phyloP scores from a whole-genome alignment of 805 yeast genomes.

The Cyberlindnera suaveolens region DNA sequence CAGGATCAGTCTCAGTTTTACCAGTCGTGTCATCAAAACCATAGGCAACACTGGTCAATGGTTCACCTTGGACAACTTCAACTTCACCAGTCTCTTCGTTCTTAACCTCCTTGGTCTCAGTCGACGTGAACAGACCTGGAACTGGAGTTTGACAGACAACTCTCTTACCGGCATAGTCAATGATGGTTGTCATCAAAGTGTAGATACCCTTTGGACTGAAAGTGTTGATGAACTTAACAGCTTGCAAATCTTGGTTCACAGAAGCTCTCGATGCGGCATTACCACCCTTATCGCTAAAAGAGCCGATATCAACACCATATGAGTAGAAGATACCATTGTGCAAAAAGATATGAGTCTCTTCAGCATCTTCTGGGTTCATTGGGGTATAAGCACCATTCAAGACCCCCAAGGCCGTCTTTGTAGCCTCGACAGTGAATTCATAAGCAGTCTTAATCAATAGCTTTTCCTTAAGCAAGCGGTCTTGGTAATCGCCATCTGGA shows the following conservation, averaged over 20 bases:
- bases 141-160: constrained; percentile 91
- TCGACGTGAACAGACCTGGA: constrained; percentile 58
- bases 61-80: constrained; percentile 28
- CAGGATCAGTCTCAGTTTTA: constrained; percentile 41
- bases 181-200: constrained; percentile 74
- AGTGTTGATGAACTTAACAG: constrained; percentile 62
- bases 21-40: constrained; percentile 65
- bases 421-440: constrained; percentile 73
- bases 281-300: constrained; percentile 65
- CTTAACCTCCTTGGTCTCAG: constrained; percentile 32
- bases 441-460: constrained; percentile 61
- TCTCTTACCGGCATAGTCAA: constrained; percentile 87
- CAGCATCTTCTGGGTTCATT: constrained; percentile 71
- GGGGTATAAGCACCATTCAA: constrained; percentile 69
- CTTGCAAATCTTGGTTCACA: constrained; percentile 69
- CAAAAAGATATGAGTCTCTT: constrained; percentile 58
- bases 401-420: constrained; percentile 73
- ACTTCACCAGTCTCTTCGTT: constrained; percentile 35
- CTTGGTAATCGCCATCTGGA: constrained; percentile 50
- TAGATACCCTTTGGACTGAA: constrained; percentile 58
- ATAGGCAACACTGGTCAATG: constrained; percentile 36
- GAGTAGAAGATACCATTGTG: constrained; percentile 86
- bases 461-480: constrained; percentile 70
- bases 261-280: constrained; percentile 82
- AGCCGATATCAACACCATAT: constrained; percentile 65